Evolutionary conservation across 2,329 filamentous ascomycete genomes (phyloP), one percentile per base, ranked within the genome.

Genomic region (Colletotrichum abscissum): DNA sequence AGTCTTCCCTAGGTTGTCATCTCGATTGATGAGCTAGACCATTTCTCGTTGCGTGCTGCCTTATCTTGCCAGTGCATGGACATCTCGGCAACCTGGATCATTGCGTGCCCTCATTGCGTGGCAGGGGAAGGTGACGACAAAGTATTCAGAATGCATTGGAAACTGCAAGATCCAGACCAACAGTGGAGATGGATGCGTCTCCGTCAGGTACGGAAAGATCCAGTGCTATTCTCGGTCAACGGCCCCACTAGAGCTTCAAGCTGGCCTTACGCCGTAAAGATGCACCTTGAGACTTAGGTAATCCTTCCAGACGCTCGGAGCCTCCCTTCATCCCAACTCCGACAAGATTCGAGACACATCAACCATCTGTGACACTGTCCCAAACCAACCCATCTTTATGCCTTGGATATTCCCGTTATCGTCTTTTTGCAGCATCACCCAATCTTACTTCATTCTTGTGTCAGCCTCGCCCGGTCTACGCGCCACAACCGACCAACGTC

Each of bases 261-360:
- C 14, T 46, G 33, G 33, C 19, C 19, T 35, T 19, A 9, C 28
- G 14, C n/a, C 8, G 35, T 42, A 38, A 30, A 33, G 11, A 19
- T 7, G 49, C n/a, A 57, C 64, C 60, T 73, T 26, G 26, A 26
- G 26, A 26, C 26, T 26, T 73, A 73, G 67, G 33, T 73, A 73
- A 73, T 70, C 67, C 57, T n/a, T 57, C n/a, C 12, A 64, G 42
- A 22, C 60, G 71, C 71, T 73, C 71, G 71, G 71, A 73, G 38
- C 71, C 67, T 66, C 60, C 54, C 71, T 70, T 58, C 62, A 57
- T 73, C 67, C 60, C 62, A 73, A 66, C 62, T 71, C 67, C 62
- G 71, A 73, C 67, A 28, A 56, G 67, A 71, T 62, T 55, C 68
- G 71, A 73, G 56, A 71, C 71, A 73, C 71, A 73, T 63, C 56